Evolutionary conservation across 225 moss, liverwort and hornwort species (phyloP), one percentile per base, ranked within the genome.

Genomic region (Asterella californica): DNA sequence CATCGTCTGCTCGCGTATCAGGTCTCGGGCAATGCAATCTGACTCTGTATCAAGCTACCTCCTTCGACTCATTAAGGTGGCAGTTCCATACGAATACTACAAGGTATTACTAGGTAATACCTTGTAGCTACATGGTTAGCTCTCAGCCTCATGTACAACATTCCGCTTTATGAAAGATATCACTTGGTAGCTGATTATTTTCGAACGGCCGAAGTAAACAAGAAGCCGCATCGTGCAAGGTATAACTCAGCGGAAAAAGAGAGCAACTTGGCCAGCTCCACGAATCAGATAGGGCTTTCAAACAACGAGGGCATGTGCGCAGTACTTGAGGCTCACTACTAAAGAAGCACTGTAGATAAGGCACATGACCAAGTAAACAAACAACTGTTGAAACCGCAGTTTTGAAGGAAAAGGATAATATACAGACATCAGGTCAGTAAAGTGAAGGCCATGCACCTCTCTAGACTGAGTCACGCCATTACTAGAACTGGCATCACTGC

Each of bases 381-480:
- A 66, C 30, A n/a, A 30, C 65, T 66, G 18, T 18, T 66, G 30
- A 18, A 34, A 45, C 42, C 14, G 11, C 69, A 70, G 22, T 0
- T 21, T 5, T 71, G 25, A 71, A n/a, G n/a, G 38, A 72, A 47
- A 24, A 72, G 1, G 25, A 62, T 14, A 52, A 52, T 52, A 14
- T 52, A 52, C 52, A 52, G 52, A 17, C 17, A 1, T 17, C 7
- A 52, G 1, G 52, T 52, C 52, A 52, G 12, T 10, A 17, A 48
- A 17, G 17, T 52, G 52, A 52, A 52, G 21, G 60, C n/a, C 38
- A 29, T 70, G 55, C 37, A 83, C 84, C 75, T 88, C 82, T 79
- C 83, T 82, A 25, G 80, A 29, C 37, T 76, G 78, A 25, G 21
- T 36, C 34, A 75, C 25, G 46, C 63, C 81, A 76, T 54, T 25